Percentiles rank a stretch among this genome's conserved stretches.
Evolutionary conservation across 495 filamentous ascomycete species (phyloP).

Genomic region (Barbatosphaeria neglecta): DNA sequence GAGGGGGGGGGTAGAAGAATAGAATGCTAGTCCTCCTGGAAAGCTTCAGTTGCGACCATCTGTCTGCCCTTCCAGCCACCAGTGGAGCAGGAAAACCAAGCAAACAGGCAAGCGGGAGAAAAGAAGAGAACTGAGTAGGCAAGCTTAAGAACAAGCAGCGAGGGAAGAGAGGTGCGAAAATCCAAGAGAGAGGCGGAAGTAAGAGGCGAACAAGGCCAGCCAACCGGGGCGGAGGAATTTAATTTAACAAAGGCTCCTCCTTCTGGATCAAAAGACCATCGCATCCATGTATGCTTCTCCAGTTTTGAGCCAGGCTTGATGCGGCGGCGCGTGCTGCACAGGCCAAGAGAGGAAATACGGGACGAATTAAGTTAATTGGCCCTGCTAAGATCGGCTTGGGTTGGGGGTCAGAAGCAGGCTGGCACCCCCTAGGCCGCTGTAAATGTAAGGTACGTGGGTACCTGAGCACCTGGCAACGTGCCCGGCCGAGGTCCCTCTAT

Average conservation of each 20-base stretch:
- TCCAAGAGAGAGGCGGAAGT: not conserved
- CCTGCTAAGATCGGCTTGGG: not conserved
- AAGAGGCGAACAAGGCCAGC: not conserved
- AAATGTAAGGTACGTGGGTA: too few relatives aligned
- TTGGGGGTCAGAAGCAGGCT: not conserved
- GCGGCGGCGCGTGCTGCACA: not conserved
- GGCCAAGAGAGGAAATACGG: not conserved
- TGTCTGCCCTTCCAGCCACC: not conserved
- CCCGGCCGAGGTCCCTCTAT: not conserved
- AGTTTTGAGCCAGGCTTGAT: not conserved
- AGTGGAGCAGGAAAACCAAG: not conserved
- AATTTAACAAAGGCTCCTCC: not conserved
- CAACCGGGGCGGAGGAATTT: not conserved
- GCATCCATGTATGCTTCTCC: not conserved
- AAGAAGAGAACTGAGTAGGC: too few relatives aligned
- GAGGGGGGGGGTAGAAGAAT: not conserved
- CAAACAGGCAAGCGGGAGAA: not conserved
- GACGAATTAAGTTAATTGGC: not conserved
- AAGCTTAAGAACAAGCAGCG: not conserved
- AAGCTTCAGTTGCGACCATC: too few relatives aligned
- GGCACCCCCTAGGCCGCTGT: not conserved
- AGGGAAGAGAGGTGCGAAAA: not conserved
- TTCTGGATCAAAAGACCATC: not conserved
- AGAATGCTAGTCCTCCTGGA: not conserved
- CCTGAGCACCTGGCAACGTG: too few relatives aligned